phyloP scores from a whole-genome alignment of 78 protist genomes.

The Thecamonas trahens region DNA sequence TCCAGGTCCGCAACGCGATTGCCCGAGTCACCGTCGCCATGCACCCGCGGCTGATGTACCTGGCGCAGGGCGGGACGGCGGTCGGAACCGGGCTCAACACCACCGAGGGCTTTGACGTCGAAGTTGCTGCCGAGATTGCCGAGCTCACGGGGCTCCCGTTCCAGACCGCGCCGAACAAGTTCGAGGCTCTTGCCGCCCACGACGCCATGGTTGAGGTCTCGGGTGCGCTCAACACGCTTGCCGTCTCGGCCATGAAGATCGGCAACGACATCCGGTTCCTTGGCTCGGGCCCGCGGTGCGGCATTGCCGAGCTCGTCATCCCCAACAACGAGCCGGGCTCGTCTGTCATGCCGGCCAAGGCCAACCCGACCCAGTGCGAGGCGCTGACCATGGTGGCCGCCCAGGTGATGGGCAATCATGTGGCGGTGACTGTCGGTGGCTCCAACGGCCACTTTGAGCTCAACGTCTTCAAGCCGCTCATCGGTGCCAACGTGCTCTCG shows the following conservation, averaged over 20 bases:
- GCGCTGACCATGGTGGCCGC: constrained; percentile 92
- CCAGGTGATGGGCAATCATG: constrained; percentile 91
- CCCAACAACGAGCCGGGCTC: constrained; percentile 95
- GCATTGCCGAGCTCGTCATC: constrained; percentile 75
- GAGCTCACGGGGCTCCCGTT: constrained; percentile 73
- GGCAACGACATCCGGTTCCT: constrained; percentile 90
- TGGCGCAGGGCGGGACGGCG: constrained; percentile 94
- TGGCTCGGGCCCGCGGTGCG: constrained; percentile 89
- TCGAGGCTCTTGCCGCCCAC: constrained; percentile 83
- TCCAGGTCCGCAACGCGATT: constrained; percentile 64
- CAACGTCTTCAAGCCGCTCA: constrained; percentile 92
- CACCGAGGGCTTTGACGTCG: constrained; percentile 65
- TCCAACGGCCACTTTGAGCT: constrained; percentile 86
- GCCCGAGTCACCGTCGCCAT: constrained; percentile 46
- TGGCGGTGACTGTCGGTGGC: constrained; percentile 83
- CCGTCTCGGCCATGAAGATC: constrained; percentile 76
- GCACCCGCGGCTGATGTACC: constrained; percentile 43
- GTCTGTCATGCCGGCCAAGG: constrained; percentile 89
- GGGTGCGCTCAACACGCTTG: constrained; percentile 75
- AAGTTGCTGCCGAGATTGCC: constrained; percentile 51
- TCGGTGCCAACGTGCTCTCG: constrained; percentile 68
- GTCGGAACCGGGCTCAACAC: constrained; percentile 93
- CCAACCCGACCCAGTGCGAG: constrained; percentile 93
- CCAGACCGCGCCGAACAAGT: constrained; percentile 81
- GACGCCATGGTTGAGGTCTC: constrained; percentile 78